Evolutionary conservation across 306 rosid species (phyloP).

Genomic region (Dryas alaskensis): DNA sequence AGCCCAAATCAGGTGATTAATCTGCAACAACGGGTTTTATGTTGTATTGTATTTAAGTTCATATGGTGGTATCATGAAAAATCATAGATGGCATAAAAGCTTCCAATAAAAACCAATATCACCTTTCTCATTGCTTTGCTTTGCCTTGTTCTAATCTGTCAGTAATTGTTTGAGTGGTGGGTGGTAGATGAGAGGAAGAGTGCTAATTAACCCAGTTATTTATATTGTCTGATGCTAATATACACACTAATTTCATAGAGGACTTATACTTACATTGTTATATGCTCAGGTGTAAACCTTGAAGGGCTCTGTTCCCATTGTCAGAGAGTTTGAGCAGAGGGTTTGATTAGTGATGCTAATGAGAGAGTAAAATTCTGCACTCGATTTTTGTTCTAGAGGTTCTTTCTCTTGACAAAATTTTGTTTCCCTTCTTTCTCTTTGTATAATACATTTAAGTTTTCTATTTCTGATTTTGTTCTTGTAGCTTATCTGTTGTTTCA

Average conservation of each 20-base stretch:
- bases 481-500: background rate
- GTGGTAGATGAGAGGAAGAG: slow-evolving; percentile 10
- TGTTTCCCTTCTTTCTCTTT: background rate
- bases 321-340: slow-evolving; percentile 23
- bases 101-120: background rate
- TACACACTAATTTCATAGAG: slow-evolving; percentile 11
- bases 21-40: slow-evolving; percentile 6
- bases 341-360: background rate
- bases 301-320: slow-evolving; percentile 25
- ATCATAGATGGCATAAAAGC: slow-evolving; percentile 8
- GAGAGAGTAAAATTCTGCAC: background rate
- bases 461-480: background rate
- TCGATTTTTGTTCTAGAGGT: slow-evolving; percentile 11
- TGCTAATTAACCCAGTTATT: slow-evolving; percentile 9
- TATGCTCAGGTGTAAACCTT: slow-evolving; percentile 29
- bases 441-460: too few relatives aligned
- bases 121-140: background rate
- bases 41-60: slow-evolving; percentile 11
- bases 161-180: background rate
- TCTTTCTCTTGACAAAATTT: slow-evolving; percentile 3
- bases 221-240: background rate
- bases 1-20: slow-evolving; percentile 22
- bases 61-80: background rate
- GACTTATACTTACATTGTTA: slow-evolving; percentile 23
- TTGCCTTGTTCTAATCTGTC: background rate